Evolutionary conservation across 1,284 basidiomycete genomes (phyloP).

Genomic region (Cryptococcus sp.): DNA sequence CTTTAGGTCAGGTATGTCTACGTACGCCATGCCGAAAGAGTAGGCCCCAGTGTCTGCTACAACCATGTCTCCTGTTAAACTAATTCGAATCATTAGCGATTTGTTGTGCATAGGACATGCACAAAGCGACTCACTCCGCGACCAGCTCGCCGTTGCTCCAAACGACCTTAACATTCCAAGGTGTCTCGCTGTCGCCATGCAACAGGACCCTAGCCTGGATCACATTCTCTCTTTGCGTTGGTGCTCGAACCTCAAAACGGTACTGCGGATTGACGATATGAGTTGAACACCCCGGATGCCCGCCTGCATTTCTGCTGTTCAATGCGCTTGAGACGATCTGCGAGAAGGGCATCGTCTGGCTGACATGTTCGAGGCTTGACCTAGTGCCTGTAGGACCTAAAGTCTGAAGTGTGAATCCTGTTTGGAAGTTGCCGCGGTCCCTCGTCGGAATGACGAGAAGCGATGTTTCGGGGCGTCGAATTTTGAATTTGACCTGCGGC

Average conservation of each 20-base stretch:
- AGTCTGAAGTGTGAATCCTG: conserved; percentile 46
- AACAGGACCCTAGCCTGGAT: conserved; percentile 59
- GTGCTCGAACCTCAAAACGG: conserved; percentile 60
- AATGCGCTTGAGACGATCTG: conserved; percentile 61
- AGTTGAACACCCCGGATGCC: conserved; percentile 73
- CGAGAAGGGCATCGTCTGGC: conserved; percentile 35
- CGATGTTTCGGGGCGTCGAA: conserved; percentile 26
- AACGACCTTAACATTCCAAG: conserved; percentile 72
- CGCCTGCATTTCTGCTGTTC: conserved; percentile 74
- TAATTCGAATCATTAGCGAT: conserved; percentile 44
- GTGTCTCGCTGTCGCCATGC: conserved; percentile 65
- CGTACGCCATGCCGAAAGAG: conserved; percentile 71
- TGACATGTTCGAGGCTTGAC: conserved; percentile 34
- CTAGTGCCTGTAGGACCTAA: conserved; percentile 27
- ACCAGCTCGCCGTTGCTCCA: conserved; percentile 75
- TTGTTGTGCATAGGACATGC: not conserved
- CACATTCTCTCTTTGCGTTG: conserved; percentile 42
- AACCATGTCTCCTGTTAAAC: conserved; percentile 64
- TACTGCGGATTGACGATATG: conserved; percentile 93
- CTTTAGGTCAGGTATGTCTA: conserved; percentile 57
- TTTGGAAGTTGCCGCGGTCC: conserved; percentile 39
- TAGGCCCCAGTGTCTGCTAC: conserved; percentile 76
- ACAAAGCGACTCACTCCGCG: conserved; percentile 62
- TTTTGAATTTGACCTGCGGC: conserved; percentile 30
- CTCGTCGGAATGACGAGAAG: conserved; percentile 37